Conservation (phyloP, 495 filamentous ascomycete species). For the Penicillium cataractarum region DNA sequence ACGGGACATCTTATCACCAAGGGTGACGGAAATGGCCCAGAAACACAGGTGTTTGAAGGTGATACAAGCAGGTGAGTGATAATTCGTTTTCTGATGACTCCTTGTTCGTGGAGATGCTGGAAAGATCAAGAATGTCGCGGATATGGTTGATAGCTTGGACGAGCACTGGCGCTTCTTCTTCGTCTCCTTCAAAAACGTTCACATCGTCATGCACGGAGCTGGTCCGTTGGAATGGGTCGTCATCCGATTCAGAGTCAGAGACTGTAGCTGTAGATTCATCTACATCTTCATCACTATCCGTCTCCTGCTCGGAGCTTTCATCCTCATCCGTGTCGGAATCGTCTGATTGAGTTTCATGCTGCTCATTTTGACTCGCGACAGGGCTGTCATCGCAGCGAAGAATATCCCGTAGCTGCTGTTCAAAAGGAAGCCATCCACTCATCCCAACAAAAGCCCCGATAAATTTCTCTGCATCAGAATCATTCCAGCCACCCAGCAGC, state of each 20-base stretch:
- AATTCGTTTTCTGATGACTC: background rate
- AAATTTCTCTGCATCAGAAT: constrained; percentile 19
- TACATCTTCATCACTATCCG: constrained; percentile 10
- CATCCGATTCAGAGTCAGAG: background rate
- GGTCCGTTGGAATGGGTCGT: constrained; percentile 16
- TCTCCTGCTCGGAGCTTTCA: background rate
- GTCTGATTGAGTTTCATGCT: background rate
- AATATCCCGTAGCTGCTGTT: constrained; percentile 36
- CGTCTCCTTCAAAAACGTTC: constrained; percentile 17
- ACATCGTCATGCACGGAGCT: constrained; percentile 8
- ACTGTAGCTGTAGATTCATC: constrained; percentile 8
- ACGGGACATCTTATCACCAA: constrained; percentile 47
- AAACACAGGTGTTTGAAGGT: constrained; percentile 48
- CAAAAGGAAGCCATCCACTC: constrained; percentile 59
- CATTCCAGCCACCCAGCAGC: constrained; percentile 45
- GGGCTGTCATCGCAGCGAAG: background rate
- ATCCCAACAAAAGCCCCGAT: constrained; percentile 55
- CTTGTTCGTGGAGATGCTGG: constrained; percentile 12
- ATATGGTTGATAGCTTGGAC: constrained; percentile 21
- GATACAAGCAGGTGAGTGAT: background rate
- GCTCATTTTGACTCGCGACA: background rate
- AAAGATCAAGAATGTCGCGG: constrained; percentile 22
- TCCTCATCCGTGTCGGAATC: constrained; percentile 11
- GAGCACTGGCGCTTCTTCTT: constrained; percentile 15
- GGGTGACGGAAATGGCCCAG: constrained; percentile 55